Base-by-base conservation (phyloP, 1,284 basidiomycete species). In the Erythrobasidium hasegawianum region DNA sequence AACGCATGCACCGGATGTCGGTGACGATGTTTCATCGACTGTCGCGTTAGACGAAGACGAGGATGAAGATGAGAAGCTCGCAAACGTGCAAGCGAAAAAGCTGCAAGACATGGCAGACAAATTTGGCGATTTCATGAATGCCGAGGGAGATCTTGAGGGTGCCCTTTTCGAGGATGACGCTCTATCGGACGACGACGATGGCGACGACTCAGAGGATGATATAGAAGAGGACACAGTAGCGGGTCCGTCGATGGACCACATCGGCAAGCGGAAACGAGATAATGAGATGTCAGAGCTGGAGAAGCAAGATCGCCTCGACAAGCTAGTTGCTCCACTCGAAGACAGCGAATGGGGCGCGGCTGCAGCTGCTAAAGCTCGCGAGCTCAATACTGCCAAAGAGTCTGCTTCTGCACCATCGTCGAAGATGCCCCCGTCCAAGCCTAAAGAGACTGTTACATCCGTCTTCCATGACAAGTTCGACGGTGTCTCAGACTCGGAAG, bases 121-220 rank as follows among this genome's bases (percentile, higher is more conserved):
- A 76, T 89, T 97, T 0, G 86, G 90, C 73, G 81, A 82, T 29
- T 97, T 97, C 75, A 85, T 97, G 1, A 86, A 91, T 71, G 90
- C 88, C 1, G 79, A 92, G 75, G 93, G 93, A 4, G 87, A 89
- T 70, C 69, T 95, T 4, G 86, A 90, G 71, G 93, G 93, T 1
- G 93, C 90, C 0, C 78, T 82, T 69, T 94, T 97, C 73, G 84
- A 87, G 57, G 92, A 94, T 41, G 56, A 67, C 33, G 18, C 8
- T 16, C 47, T 57, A 24, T 65, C 69, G 2, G 70, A 68, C 56
- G 69, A 68, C 24, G 62, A 69, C 8, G 67, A 72, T 18, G 73
- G 75, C 41, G 75, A 74, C 16, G 73, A 75, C 2, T 78, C 76
- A 9, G 76, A 76, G 16, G 75, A 75, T 13, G 75, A 73, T n/a